Evolutionary conservation across 306 rosid genomes (phyloP), one percentile per base, ranked within the genome.

Genomic region (Prunus mume): DNA sequence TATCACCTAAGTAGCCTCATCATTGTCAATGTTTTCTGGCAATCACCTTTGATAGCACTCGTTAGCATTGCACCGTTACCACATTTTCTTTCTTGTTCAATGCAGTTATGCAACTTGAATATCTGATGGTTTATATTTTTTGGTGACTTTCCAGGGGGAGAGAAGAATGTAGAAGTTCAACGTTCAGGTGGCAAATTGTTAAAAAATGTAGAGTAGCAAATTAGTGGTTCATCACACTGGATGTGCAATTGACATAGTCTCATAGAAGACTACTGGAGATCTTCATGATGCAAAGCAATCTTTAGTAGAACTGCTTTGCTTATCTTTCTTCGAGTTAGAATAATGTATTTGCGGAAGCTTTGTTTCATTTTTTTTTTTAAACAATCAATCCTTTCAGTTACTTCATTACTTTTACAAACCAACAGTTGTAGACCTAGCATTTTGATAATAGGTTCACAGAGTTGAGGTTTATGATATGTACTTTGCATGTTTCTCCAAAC

Each of bases 281-380:
- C 83, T 69, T 72, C 76, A 80, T 75, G 57, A 66, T 61, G 84
- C 79, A 77, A 72, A 77, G 74, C 68, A 68, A 52, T 61, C 62
- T 55, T 69, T 12, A 22, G 28, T 52, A 6, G 28, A 65, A 22
- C 60, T 65, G 77, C 69, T 57, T 78, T 73, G 62, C 64, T 66
- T 2, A 6, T 50, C 68, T 25, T 76, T 58, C 70, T 47, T 62
- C 51, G 70, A 49, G 64, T 56, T 74, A 56, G 73, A 79, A 82
- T 76, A 52, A 43, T 45, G 77, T 41, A 1, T 72, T 2, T 6
- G 68, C 74, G 9, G 69, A 75, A 78, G 69, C 65, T 71, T 6
- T 67, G 74, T 69, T 43, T 57, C 27, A 3, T 43, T 24, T 47
- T 32, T 83, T 19, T 66, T 28, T 0, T 2, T 2, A 27, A 52